A percentile compares a stretch with the other conserved stretches of the same genome.
Conservation (phyloP, 1,139 yeast genomes). For the Yamadazyma taylorii region DNA sequence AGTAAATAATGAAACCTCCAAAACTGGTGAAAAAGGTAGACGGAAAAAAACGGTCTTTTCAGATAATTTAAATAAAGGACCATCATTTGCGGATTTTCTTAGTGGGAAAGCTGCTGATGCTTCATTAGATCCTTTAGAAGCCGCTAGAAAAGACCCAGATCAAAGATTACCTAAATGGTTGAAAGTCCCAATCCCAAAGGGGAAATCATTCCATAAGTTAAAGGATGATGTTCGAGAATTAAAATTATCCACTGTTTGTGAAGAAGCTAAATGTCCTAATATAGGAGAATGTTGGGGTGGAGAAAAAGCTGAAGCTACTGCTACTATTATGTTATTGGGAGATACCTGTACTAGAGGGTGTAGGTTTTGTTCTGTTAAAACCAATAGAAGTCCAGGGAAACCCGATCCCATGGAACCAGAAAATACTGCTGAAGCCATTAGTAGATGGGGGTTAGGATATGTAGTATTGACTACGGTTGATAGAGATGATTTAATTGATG, state of each 20-base stretch:
- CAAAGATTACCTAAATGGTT: slow-evolving; percentile 91
- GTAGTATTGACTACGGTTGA: slow-evolving; percentile 98
- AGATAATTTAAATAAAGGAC: slow-evolving; percentile 78
- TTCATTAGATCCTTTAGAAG: slow-evolving; percentile 65
- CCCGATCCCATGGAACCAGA: slow-evolving; percentile 97
- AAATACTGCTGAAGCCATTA: slow-evolving; percentile 95
- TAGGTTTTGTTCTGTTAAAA: slow-evolving; percentile 95
- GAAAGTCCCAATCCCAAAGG: slow-evolving; percentile 93
- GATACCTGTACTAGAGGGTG: slow-evolving; percentile 99
- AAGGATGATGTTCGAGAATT: slow-evolving; percentile 87
- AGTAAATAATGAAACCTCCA: slow-evolving; percentile 9
- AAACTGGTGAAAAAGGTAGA: slow-evolving; percentile 25
- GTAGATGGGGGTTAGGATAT: slow-evolving; percentile 98
- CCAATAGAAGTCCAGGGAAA: slow-evolving; percentile 80
- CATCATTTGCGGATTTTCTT: slow-evolving; percentile 89
- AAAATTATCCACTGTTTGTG: slow-evolving; percentile 93
- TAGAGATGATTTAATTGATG: slow-evolving; percentile 91
- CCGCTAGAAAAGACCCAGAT: slow-evolving; percentile 56
- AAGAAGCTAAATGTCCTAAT: slow-evolving; percentile 97
- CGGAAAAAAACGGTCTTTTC: slow-evolving; percentile 59
- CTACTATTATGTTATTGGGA: slow-evolving; percentile 97
- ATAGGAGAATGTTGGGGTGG: slow-evolving; percentile 99
- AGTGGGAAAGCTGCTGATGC: slow-evolving; percentile 73
- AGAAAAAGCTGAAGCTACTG: slow-evolving; percentile 92
- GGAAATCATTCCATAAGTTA: slow-evolving; percentile 73